These are phyloP conservation scores for Penicillium canariense DNA, from an alignment of 495 filamentous ascomycete species.

Conservation along the genomic window DNA sequence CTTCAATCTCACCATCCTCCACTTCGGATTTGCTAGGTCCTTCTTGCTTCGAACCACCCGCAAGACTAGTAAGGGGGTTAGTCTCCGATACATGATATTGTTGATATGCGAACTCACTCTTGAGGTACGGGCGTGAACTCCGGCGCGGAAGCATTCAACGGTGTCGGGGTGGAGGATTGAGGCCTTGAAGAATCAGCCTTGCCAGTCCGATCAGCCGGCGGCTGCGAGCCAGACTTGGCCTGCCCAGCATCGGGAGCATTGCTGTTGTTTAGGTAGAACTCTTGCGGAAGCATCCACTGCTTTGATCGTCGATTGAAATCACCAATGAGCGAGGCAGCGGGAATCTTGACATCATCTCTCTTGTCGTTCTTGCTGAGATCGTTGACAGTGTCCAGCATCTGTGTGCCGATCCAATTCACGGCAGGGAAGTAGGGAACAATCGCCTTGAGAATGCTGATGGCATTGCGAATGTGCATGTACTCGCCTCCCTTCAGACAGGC, in stretches of 20 bases:
- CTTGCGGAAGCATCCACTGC: constrained; percentile 83
- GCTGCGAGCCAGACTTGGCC: constrained; percentile 19
- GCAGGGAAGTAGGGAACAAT: constrained; percentile 78
- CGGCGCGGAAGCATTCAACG: constrained; percentile 46
- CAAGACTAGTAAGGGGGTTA: constrained; percentile 25
- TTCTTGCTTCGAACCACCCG: constrained; percentile 31
- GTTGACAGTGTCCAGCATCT: constrained; percentile 66
- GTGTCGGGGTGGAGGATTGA: constrained; percentile 32
- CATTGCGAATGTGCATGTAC: constrained; percentile 98
- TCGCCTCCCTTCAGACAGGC: constrained; percentile 75
- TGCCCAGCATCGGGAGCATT: constrained; percentile 26
- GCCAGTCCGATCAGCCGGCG: constrained; percentile 25
- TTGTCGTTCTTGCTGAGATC: constrained; percentile 64
- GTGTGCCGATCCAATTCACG: constrained; percentile 81
- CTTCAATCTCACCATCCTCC: constrained; percentile 78
- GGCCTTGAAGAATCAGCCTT: constrained; percentile 41
- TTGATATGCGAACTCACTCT: constrained; percentile 39
- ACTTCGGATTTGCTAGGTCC: constrained; percentile 51
- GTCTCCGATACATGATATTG: constrained; percentile 3
- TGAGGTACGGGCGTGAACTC: constrained; percentile 45
- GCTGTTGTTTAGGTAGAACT: constrained; percentile 52
- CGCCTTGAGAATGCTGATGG: constrained; percentile 84
- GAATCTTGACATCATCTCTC: constrained; percentile 84
- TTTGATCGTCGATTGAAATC: constrained; percentile 74
- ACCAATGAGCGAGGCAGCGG: constrained; percentile 81